Percentiles rank a stretch among this genome's conserved stretches.
Conservation (phyloP, 2,329 filamentous ascomycete genomes). For the Botryosphaeria dothidea region DNA sequence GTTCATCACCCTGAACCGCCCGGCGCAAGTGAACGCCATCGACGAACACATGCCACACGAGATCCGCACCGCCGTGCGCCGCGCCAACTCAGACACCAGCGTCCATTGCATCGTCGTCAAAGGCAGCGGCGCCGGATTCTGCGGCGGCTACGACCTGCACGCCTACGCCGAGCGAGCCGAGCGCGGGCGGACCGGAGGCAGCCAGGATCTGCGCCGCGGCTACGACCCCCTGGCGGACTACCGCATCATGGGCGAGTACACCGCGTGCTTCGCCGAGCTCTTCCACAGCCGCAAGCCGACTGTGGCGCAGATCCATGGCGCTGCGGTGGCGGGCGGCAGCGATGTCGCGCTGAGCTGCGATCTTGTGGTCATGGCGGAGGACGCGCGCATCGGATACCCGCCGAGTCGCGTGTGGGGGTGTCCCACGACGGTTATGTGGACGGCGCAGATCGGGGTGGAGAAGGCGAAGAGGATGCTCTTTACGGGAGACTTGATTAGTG, state of each 20-base stretch:
- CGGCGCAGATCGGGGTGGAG: not conserved
- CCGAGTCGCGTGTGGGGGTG: not conserved
- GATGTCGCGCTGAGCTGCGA: not conserved
- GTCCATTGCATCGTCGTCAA: not conserved
- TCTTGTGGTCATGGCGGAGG: not conserved
- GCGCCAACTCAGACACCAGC: not conserved
- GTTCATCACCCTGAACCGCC: not conserved
- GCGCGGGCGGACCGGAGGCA: too few relatives aligned
- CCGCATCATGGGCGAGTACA: not conserved
- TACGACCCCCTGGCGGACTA: not conserved
- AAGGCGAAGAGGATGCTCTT: not conserved
- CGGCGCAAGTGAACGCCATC: not conserved
- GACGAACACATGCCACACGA: not conserved
- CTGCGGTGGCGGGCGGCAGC: too few relatives aligned
- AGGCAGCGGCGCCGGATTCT: not conserved
- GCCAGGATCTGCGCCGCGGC: not conserved
- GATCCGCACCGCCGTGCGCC: not conserved
- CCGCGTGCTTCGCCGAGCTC: not conserved
- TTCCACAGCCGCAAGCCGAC: not conserved
- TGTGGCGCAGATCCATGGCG: not conserved
- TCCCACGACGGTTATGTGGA: not conserved
- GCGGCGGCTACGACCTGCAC: too few relatives aligned
- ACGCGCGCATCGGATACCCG: not conserved
- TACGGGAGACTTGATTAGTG: constrained; percentile 13
- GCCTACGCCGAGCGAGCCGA: too few relatives aligned